Percentiles rank a stretch among this genome's conserved stretches.
These are phyloP conservation scores for Vitis riparia DNA, from an alignment of 164 flowering plant genomes.

Conservation along the genomic window DNA sequence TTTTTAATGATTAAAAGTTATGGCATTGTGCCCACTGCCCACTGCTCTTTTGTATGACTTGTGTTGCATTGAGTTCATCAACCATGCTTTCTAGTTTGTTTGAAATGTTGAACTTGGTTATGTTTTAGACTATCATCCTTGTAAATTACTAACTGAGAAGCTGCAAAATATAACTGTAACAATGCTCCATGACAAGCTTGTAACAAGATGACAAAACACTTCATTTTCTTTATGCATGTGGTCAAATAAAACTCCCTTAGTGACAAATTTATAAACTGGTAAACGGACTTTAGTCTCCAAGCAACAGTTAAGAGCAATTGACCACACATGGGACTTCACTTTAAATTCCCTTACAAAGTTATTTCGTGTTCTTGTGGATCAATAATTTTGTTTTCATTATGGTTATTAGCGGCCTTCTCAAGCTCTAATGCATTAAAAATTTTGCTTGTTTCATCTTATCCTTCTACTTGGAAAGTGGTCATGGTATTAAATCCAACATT, in stretches of 20 bases:
- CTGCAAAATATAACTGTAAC: slow-evolving; percentile 43
- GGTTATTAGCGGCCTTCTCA: slow-evolving; percentile 43
- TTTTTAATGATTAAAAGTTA: too few species aligned
- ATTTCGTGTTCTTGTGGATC: slow-evolving; percentile 48
- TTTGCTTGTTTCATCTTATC: slow-evolving; percentile 18
- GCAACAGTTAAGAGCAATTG: slow-evolving; percentile 38
- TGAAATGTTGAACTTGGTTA: too few species aligned
- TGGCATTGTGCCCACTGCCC: too few species aligned
- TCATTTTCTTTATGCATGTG: slow-evolving; percentile 28
- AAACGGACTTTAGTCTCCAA: slow-evolving; percentile 46
- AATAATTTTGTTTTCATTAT: slow-evolving; percentile 27
- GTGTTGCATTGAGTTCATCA: too few species aligned
- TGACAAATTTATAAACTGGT: slow-evolving; percentile 46
- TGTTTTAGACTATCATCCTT: slow-evolving; percentile 34
- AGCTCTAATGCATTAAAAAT: slow-evolving; percentile 43
- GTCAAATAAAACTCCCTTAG: slow-evolving; percentile 41
- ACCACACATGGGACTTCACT: slow-evolving; percentile 40
- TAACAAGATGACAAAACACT: too few species aligned
- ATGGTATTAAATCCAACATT: too few species aligned
- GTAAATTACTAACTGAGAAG: slow-evolving; percentile 40
- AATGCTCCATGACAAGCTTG: slow-evolving; percentile 24
- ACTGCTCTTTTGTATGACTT: too few species aligned
- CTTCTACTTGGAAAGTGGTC: slow-evolving; percentile 3
- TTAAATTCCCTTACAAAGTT: slow-evolving; percentile 36
- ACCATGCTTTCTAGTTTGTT: too few species aligned